A percentile compares a stretch with the other conserved stretches of the same genome.
Evolutionary conservation across 164 flowering plant species (phyloP).

Genomic region (Nelumbo lutea): DNA sequence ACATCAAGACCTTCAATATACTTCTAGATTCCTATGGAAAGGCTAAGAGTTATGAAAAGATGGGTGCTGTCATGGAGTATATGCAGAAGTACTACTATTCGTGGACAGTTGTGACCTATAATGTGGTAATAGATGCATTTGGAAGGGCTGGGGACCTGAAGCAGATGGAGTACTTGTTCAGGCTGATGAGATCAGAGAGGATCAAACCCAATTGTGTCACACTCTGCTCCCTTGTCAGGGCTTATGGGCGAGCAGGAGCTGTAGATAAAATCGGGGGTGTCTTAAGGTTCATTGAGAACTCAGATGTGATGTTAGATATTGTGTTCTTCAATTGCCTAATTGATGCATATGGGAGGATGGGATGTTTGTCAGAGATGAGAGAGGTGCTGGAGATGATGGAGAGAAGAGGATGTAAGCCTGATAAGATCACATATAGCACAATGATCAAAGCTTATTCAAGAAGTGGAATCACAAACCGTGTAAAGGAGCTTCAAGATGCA

Average conservation of each 20-base stretch:
- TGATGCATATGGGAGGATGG: conserved; percentile 87
- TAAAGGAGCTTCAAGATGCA: conserved; percentile 39
- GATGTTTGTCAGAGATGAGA: conserved; percentile 80
- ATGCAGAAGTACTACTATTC: conserved; percentile 90
- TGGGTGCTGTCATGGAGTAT: conserved; percentile 94
- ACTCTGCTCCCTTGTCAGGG: conserved; percentile 79
- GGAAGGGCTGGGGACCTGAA: conserved; percentile 90
- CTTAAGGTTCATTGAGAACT: conserved; percentile 64
- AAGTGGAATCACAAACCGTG: conserved; percentile 53
- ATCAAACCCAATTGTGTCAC: conserved; percentile 89
- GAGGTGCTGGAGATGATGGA: conserved; percentile 79
- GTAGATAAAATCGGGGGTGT: conserved; percentile 66
- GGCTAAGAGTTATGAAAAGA: conserved; percentile 59
- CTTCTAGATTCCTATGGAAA: conserved; percentile 93
- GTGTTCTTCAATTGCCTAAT: conserved; percentile 86
- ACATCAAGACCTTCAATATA: conserved; percentile 87
- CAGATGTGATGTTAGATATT: conserved; percentile 66
- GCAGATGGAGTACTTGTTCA: conserved; percentile 92
- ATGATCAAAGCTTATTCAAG: conserved; percentile 75
- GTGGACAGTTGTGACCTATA: conserved; percentile 91
- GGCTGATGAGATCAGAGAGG: conserved; percentile 84
- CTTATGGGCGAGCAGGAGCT: conserved; percentile 66
- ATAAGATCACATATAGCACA: conserved; percentile 75
- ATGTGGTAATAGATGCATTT: conserved; percentile 90
- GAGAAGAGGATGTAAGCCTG: conserved; percentile 69